Conservation (phyloP, 257 asterid species). For the Scutellaria baicalensis region DNA sequence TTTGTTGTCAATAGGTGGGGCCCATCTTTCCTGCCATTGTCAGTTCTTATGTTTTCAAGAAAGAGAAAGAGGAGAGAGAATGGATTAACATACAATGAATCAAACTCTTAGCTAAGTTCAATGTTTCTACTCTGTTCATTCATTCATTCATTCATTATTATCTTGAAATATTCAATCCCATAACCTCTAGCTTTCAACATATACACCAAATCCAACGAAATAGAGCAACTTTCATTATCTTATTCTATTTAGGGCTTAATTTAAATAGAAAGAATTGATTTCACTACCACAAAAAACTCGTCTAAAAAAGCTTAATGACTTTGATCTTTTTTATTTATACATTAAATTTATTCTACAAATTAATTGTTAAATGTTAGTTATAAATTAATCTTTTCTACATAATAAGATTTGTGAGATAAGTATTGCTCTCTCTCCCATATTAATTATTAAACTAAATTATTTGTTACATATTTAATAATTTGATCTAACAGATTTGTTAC, state of each 20-base stretch:
- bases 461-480: no score
- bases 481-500: no score
- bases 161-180: not conserved
- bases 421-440: no score
- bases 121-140: slow-evolving; percentile 41
- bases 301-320: no score
- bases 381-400: no score
- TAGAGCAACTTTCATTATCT: not conserved
- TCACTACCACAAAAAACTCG: no score
- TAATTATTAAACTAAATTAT: no score
- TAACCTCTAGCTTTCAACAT: not conserved
- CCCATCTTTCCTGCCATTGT: slow-evolving; percentile 9
- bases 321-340: no score
- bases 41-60: not conserved
- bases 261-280: not conserved
- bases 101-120: slow-evolving; percentile 40
- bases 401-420: no score
- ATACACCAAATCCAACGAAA: slow-evolving; percentile 24
- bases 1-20: slow-evolving; percentile 40
- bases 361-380: no score
- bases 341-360: no score
- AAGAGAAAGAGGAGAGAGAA: slow-evolving; percentile 13
- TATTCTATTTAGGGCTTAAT: not conserved
- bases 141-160: slow-evolving; percentile 2
- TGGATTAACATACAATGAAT: slow-evolving; percentile 57